Evolutionary conservation across 306 rosid genomes (phyloP), one percentile per base, ranked within the genome.

Genomic region (Sicyos baderoa): DNA sequence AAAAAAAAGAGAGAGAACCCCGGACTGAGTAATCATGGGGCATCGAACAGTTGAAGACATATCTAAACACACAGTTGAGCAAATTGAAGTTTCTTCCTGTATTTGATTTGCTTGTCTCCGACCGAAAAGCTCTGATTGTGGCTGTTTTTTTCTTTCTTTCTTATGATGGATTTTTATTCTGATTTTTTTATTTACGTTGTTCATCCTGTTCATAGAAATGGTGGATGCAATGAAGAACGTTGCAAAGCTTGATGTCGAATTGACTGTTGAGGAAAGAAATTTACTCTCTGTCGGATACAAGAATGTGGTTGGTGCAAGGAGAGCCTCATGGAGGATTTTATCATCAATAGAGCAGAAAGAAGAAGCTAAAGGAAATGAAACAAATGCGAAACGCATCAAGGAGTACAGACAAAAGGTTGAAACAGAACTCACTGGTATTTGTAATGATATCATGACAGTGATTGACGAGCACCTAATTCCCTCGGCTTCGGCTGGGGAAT

Each of bases 381-480:
- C 54, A 44, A 79, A 85, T 73, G 89, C 74, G 6, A 86, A 87
- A 66, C 75, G 84, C 53, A 87, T 88, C 75, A 86, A 85, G 83
- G 94, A 86, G 76, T 91, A 91, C 27, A 82, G 91, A 75, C 80
- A 85, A 42, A 91, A 82, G 84, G 88, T 91, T 77, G 97, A 89
- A 67, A 5, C 76, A 0, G 96, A 91, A 82, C 91, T 91, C 54
- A 32, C 97, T 0, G 71, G 55, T 72, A 88, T 91, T 72, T 88
- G 94, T 76, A 69, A 50, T 59, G 96, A 89, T 77, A 87, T 91
- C 79, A 85, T 91, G 91, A 82, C 70, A 9, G 88, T 91, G 75
- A 81, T 88, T 44, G 96, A 91, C 72, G 96, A 84, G 56, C 97
- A 91, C 77, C 90, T 91, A 62, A 88, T 91, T 47, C 97, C 97